Evolutionary conservation across 2,329 filamentous ascomycete species (phyloP), one percentile per base, ranked within the genome.

Genomic region (Pseudodiploospora longispora): DNA sequence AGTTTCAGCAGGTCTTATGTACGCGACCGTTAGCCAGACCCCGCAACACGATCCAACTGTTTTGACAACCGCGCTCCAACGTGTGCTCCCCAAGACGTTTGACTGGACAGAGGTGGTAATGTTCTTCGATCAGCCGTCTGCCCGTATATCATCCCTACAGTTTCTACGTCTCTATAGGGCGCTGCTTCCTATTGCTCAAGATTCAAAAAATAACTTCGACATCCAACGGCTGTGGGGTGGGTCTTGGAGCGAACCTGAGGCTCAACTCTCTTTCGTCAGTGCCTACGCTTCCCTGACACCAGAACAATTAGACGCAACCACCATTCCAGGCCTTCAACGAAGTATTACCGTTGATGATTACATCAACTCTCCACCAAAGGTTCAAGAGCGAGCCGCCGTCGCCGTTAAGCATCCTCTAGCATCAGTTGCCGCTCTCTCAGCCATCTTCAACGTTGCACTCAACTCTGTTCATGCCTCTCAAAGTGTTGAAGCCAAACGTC

Each of bases 141-240:
- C 95, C 6, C 77, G 85, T 41, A 76, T 96, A 43, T 83, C 88
- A 2, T 80, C 85, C 27, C 68, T 77, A 36, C 90, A 96, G 52
- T 95, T 98, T 52, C 67, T 93, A 35, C 76, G 77, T 9, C 70
- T 98, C 4, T 95, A 93, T 67, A 78, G 85, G 44, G 85, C 87
- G 4, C 69, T 98, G 29, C 68, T 89, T 10, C 82, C 83, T 1
- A 71, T 93, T 43, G 86, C 89, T 3, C 68, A 69, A 42, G 71
- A 75, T n/a, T 49, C 63, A 3, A 59, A 56, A 27, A 55, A 52
- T 10, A 55, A 57, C 19, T 81, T 97, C 54, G 87, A 96, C 59
- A 84, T 98, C 37, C 89, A 96, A 61, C 76, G 75, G 34, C 71
- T 98, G 27, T 97, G 93, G 90, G 90, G 90, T 47, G 90, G 90